These are phyloP conservation scores for Sclerotinia minor DNA, from an alignment of 2,329 filamentous ascomycete species.

Conservation along the genomic window DNA sequence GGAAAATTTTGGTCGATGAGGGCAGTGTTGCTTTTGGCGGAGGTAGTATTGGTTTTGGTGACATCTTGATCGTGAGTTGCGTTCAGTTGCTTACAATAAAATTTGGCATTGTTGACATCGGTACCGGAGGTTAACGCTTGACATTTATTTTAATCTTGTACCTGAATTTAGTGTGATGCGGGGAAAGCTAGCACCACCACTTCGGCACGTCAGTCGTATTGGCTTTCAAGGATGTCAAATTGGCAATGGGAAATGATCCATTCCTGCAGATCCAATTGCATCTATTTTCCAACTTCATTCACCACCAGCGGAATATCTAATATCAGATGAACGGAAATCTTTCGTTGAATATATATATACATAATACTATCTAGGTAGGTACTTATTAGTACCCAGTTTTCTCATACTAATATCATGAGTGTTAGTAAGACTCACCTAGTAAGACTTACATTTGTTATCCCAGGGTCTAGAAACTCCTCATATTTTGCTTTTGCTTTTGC, in stretches of 20 bases:
- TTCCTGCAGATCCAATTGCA: too few species aligned
- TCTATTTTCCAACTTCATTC: too few species aligned
- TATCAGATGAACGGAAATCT: too few species aligned
- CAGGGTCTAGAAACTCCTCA: not conserved
- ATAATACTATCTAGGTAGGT: too few species aligned
- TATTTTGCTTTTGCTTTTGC: not conserved
- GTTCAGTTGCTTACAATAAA: not conserved
- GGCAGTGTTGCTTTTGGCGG: constrained; percentile 29
- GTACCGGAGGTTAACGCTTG: constrained; percentile 15
- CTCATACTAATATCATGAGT: not conserved
- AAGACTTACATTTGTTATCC: not conserved
- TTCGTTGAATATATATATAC: too few species aligned
- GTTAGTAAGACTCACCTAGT: not conserved
- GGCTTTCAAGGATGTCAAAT: not conserved
- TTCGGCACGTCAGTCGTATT: not conserved
- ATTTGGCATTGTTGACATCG: constrained; percentile 17
- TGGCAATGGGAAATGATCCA: too few species aligned
- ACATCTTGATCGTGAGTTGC: constrained; percentile 35
- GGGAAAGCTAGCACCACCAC: not conserved
- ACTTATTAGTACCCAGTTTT: too few species aligned
- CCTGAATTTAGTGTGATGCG: constrained; percentile 15
- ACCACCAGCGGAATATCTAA: too few species aligned
- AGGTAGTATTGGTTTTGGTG: constrained; percentile 31
- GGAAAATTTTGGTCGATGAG: constrained; percentile 27
- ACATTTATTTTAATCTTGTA: not conserved